A percentile compares a stretch with the other conserved stretches of the same genome.
phyloP scores from a whole-genome alignment of 169 alveolate species.

The Perkinsus marinus region DNA sequence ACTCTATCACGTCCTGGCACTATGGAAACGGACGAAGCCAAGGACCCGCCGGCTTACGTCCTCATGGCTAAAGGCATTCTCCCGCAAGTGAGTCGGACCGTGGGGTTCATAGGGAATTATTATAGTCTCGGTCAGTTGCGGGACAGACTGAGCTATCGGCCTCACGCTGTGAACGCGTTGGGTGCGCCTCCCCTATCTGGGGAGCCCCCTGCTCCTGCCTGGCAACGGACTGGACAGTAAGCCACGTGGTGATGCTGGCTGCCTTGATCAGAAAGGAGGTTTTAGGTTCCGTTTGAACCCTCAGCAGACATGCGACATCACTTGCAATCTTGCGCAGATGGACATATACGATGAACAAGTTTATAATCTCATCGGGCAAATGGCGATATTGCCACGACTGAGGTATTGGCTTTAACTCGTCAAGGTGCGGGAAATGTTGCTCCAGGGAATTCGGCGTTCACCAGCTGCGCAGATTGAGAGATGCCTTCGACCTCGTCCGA shows the following conservation, averaged over 20 bases:
- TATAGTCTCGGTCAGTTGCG: not conserved
- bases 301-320: not conserved
- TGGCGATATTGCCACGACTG: not conserved
- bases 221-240: not conserved
- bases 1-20: not conserved
- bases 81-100: not conserved
- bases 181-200: not conserved
- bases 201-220: not conserved
- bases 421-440: not conserved
- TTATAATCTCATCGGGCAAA: not conserved
- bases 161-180: not conserved
- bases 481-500: not conserved
- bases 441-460: not conserved
- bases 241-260: not conserved
- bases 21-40: not conserved
- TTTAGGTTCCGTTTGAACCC: not conserved
- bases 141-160: not conserved
- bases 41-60: not conserved
- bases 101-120: not conserved
- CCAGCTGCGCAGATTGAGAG: not conserved
- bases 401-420: not conserved
- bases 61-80: not conserved
- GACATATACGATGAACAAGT: not conserved
- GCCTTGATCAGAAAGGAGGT: not conserved
- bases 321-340: not conserved